Evolutionary conservation across 2,329 filamentous ascomycete species (phyloP).

Genomic region (Colletotrichum spinosum): DNA sequence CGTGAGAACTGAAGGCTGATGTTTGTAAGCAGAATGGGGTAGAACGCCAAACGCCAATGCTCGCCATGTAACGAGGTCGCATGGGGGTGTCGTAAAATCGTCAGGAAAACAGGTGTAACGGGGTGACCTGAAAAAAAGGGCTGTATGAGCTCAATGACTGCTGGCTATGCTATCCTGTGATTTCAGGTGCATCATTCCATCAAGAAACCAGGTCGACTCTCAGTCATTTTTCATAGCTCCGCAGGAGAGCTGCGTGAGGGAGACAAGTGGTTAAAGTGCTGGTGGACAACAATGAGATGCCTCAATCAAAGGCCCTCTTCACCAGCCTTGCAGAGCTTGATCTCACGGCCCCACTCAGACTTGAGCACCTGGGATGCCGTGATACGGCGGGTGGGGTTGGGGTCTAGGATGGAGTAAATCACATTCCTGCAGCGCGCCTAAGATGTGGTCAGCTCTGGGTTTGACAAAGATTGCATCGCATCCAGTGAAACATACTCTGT

Average conservation of each 20-base stretch:
- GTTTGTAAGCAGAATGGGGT: conserved; percentile 27
- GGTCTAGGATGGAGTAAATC: conserved; percentile 98
- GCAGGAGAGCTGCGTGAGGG: conserved; percentile 5
- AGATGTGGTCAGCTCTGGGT: neutral
- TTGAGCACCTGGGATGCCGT: conserved; percentile 97
- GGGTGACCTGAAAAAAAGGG: conserved; percentile 27
- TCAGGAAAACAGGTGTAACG: conserved; percentile 35
- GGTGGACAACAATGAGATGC: neutral
- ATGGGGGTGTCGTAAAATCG: conserved; percentile 37
- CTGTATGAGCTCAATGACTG: conserved; percentile 17
- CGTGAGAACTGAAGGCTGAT: conserved; percentile 34
- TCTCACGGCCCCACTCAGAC: conserved; percentile 98
- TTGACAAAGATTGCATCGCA: neutral
- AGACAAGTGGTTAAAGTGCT: neutral
- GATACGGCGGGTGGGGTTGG: conserved; percentile 90
- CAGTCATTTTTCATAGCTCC: conserved; percentile 19
- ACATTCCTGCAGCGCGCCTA: conserved; percentile 98
- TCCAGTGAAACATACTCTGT: conserved; percentile 76
- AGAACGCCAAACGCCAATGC: conserved; percentile 39
- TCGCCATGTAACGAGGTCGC: conserved; percentile 35
- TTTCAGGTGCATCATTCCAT: conserved; percentile 28
- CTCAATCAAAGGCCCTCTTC: conserved; percentile 86
- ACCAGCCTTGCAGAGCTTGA: conserved; percentile 95
- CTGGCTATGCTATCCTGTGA: conserved; percentile 25
- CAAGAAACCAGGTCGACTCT: conserved; percentile 10